Conservation (phyloP, 805 yeast genomes). For the Komagataella populi region DNA sequence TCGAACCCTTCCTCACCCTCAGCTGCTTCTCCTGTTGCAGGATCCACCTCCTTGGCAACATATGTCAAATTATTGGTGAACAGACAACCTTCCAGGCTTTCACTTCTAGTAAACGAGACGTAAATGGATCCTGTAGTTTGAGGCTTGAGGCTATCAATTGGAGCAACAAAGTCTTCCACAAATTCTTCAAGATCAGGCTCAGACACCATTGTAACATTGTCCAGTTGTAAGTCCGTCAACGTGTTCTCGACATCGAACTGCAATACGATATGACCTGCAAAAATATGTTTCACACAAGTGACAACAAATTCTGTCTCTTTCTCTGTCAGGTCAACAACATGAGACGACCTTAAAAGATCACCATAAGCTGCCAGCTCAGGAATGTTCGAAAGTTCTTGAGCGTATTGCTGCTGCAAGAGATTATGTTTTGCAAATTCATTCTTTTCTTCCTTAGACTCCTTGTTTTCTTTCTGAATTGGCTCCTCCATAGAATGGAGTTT, state of each 20-base stretch:
- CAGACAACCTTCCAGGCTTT: constrained; percentile 22
- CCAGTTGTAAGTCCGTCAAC: constrained; percentile 60
- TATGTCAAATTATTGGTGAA: constrained; percentile 61
- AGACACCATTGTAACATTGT: constrained; percentile 60
- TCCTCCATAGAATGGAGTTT: constrained; percentile 23
- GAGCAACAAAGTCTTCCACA: constrained; percentile 59
- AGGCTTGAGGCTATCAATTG: constrained; percentile 63
- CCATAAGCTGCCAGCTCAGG: constrained; percentile 72
- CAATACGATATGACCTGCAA: constrained; percentile 55
- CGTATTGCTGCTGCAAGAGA: constrained; percentile 47
- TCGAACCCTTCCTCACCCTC: constrained; percentile 74
- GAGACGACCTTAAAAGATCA: constrained; percentile 56
- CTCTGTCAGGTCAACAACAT: constrained; percentile 63
- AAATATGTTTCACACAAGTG: constrained; percentile 70
- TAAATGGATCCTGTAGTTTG: constrained; percentile 61
- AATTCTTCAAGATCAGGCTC: constrained; percentile 46
- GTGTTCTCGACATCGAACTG: constrained; percentile 84
- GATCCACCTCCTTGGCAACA: constrained; percentile 68
- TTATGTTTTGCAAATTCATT: constrained; percentile 15
- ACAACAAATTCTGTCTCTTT: constrained; percentile 89
- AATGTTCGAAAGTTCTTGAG: constrained; percentile 54
- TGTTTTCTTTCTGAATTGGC: constrained; percentile 20
- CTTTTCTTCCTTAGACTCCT: constrained; percentile 15
- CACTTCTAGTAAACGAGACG: constrained; percentile 57
- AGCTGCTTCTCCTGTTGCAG: constrained; percentile 52